Base-by-base conservation (phyloP, 129 eudicot genomes). In the Calendula officinalis region DNA sequence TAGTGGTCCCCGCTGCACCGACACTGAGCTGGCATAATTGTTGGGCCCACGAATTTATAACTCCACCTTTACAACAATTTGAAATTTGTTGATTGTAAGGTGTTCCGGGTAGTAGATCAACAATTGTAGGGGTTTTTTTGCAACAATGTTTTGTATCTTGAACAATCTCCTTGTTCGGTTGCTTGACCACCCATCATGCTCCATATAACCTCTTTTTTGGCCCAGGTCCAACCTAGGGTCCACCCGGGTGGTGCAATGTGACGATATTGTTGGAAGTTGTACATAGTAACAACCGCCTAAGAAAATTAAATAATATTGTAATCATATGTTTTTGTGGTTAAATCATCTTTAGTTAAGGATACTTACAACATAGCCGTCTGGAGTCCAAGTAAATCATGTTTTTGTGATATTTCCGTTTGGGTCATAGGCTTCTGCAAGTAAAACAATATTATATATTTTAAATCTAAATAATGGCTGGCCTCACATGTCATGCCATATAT, bases 171-270 rank as follows among this genome's bases (percentile, higher is more conserved):
- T 76, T 91, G 98, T 33, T 87, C 96, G 0, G 95, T 92, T 30
- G 98, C 75, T 88, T 92, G 96, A 75, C 72, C 86, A 36, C 98
- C 98, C 83, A 88, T 72, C 95, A 85, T 85, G 86, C 72, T 81
- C 96, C 98, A 88, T 60, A 92, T 92, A 45, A 92, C 90, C 78
- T 92, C 98, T 39, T 92, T 88, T 55, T 88, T 85, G 0, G 96
- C 95, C 98, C 98, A 92, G 12, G 98, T 88, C 98, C 98, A 92
- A 8, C 96, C 96, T 45, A 92, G 39, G 56, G 84, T 77, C 98
- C 98, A 92, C 6, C 98, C 98, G 0, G 98, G 98, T 3, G 96
- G 83, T 71, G 85, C 75, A 53, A 92, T 92, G 75, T 88, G 96
- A 32, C 98, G 87, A 54, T 82, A 88, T 75, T 83, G 94, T 74